Evolutionary conservation across 441 rosid genomes (phyloP).

Genomic region (Isatis lusitanica): DNA sequence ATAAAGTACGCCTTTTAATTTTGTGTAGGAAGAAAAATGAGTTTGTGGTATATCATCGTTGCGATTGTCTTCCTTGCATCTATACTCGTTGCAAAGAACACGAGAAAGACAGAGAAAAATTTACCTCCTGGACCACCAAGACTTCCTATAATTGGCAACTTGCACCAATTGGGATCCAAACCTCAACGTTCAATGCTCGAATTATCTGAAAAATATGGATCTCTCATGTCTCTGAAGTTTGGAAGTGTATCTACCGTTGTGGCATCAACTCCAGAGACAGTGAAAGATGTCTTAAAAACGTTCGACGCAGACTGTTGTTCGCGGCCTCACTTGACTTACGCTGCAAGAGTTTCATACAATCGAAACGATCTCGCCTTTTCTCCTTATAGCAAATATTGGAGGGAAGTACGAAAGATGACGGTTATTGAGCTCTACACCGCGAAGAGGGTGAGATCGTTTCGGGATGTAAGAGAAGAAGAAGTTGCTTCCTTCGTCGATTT

Average conservation of each 20-base stretch:
- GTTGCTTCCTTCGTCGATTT: not conserved
- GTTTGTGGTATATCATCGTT: conserved; percentile 19
- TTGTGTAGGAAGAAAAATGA: conserved; percentile 2
- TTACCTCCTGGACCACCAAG: conserved; percentile 26
- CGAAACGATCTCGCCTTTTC: conserved; percentile 14
- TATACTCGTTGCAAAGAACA: conserved; percentile 14
- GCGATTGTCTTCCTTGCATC: conserved; percentile 6
- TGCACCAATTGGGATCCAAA: conserved; percentile 24
- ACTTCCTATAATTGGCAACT: conserved; percentile 32
- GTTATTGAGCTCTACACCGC: conserved; percentile 23
- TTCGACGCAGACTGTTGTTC: conserved; percentile 26
- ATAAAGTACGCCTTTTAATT: not conserved
- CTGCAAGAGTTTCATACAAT: conserved; percentile 17
- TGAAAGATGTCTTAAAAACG: conserved; percentile 29
- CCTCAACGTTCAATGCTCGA: conserved; percentile 22
- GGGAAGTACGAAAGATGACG: conserved; percentile 32
- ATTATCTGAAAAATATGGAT: conserved; percentile 16
- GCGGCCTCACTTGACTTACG: conserved; percentile 15
- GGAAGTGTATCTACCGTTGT: conserved; percentile 22
- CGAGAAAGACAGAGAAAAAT: not conserved
- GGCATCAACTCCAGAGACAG: conserved; percentile 14
- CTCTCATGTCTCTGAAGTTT: conserved; percentile 21
- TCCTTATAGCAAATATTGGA: conserved; percentile 26
- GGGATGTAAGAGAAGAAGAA: conserved; percentile 27
- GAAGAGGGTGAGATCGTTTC: conserved; percentile 32